Base-by-base conservation (phyloP, 306 rosid genomes). In the Cercis canadensis region DNA sequence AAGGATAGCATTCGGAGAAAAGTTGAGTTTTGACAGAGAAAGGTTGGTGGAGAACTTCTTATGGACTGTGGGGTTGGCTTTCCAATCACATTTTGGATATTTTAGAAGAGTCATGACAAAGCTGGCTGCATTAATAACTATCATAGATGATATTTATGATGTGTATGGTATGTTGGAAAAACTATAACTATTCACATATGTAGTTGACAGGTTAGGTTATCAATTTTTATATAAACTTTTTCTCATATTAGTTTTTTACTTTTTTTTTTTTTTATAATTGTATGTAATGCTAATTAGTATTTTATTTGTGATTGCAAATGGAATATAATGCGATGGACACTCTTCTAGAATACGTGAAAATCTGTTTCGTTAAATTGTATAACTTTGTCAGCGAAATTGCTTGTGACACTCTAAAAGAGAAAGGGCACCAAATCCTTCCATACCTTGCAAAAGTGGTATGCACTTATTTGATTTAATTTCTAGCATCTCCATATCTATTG, bases 261-360 rank as follows among this genome's bases (percentile, higher is more conserved):
- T n/a, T n/a, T n/a, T n/a, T n/a, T n/a, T n/a, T n/a, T n/a, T n/a
- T n/a, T n/a, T n/a, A n/a, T n/a, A n/a, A n/a, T n/a, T n/a, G n/a
- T n/a, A n/a, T n/a, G n/a, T n/a, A n/a, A n/a, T n/a, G n/a, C n/a
- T n/a, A n/a, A n/a, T n/a, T n/a, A n/a, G n/a, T n/a, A n/a, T n/a
- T n/a, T n/a, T n/a, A n/a, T n/a, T n/a, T n/a, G n/a, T n/a, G n/a
- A n/a, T n/a, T n/a, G n/a, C n/a, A 49, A 74, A 24, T 80, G 80
- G 69, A 57, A 79, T 46, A 18, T 29, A 74, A 69, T 50, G 73
- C 37, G 5, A 46, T 69, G 44, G 73, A 67, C 6, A 46, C 4
- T 1, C 72, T 79, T 3, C 80, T 55, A 13, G 52, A 77, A 9
- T 62, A 62, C 37, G 53, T n/a, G n/a, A n/a, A 62, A 44, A 24